Base-by-base conservation (phyloP, 1,284 basidiomycete genomes). In the Entoloma clypeatum region DNA sequence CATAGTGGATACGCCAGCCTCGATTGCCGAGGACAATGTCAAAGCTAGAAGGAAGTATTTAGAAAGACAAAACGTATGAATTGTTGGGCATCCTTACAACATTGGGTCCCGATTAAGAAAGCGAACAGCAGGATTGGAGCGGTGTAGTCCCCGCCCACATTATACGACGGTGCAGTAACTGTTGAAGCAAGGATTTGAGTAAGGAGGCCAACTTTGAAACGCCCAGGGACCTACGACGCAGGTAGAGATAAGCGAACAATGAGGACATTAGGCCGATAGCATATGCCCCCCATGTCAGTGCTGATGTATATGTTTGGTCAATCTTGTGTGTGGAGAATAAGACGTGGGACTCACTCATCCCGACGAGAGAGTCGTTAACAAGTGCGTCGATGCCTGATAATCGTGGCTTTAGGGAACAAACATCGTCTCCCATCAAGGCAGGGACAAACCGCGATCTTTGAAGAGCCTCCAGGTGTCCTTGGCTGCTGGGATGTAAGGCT, bases 381-480 rank as follows among this genome's bases (percentile, higher is more conserved):
- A 95, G 64, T 1, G 86, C 87, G 55, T 90, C 86, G 51, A 93
- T 85, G 18, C 82, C 73, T 75, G 49, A 13, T 10, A 11, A 14
- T 17, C 4, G 16, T 18, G 18, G 26, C 26, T 5, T 14, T 10
- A 9, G 5, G 8, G 11, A 28, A 28, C 11, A 10, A 40, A 9
- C 4, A 21, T 25, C 22, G 19, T 14, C n/a, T 14, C 14, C 22
- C 9, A 17, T 14, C 9, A 21, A 22, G 36, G 38, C 57, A 11
- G 27, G 7, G 5, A 21, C 36, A 24, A 57, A 68, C 84, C 92
- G 43, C 89, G 77, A 56, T 93, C 86, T 55, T 79, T 81, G 67
- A 94, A 80, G 40, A 93, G 60, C n/a, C 75, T 72, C 89, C 89
- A 95, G 0, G 92, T 92, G 59, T 92, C 89, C 62, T 88, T 92